phyloP scores from a whole-genome alignment of 176 grass and related monocot species.

The Thinopyrum elongatum region DNA sequence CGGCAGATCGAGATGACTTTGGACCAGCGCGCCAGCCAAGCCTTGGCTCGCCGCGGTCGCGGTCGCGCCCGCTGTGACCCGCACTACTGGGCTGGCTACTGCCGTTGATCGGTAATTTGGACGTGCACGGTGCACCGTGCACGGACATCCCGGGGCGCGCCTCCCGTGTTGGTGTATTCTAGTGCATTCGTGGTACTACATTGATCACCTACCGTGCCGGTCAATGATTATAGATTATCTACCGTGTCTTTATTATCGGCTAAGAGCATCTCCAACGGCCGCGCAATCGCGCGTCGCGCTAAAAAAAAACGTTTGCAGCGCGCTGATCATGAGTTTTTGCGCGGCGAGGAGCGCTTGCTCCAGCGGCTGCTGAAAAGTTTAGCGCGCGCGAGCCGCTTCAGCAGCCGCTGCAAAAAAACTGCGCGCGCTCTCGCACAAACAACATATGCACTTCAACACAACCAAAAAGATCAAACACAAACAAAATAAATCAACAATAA shows the following conservation, averaged over 20 bases:
- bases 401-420: too few relatives aligned
- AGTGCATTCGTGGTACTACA: background rate
- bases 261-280: too few relatives aligned
- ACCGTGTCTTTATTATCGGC: background rate
- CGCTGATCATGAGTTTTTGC: too few relatives aligned
- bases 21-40: background rate
- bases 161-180: background rate
- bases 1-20: background rate
- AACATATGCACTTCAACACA: too few relatives aligned
- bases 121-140: background rate
- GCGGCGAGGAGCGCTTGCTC: too few relatives aligned
- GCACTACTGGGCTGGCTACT: background rate
- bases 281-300: too few relatives aligned
- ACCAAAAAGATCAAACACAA: too few relatives aligned
- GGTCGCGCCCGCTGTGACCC: background rate
- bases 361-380: too few relatives aligned
- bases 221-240: constrained; percentile 2
- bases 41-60: background rate
- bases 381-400: too few relatives aligned
- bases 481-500: too few relatives aligned
- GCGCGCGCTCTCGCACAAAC: too few relatives aligned
- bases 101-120: constrained; percentile 22
- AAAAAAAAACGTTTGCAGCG: too few relatives aligned
- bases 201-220: background rate
- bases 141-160: background rate